Percentiles rank a stretch among this genome's conserved stretches.
phyloP scores from a whole-genome alignment of 1,284 basidiomycete genomes.

The Puccinia polysora region DNA sequence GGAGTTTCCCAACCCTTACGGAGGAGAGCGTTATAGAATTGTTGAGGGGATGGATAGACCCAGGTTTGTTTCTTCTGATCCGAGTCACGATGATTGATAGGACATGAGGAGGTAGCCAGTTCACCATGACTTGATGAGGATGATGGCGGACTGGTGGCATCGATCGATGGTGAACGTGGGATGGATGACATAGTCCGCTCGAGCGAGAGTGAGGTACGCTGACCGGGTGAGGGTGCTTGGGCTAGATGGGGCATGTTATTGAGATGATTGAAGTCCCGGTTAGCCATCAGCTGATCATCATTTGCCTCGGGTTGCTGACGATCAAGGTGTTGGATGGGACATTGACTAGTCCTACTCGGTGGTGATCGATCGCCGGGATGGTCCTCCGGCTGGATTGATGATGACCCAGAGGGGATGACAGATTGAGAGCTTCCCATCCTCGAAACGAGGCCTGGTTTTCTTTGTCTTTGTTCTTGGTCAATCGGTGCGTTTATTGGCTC shows the following conservation, averaged over 20 bases:
- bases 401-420: no score
- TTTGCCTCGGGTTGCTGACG: no score
- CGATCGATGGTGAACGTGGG: not conserved
- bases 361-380: no score
- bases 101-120: constrained; percentile 5
- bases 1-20: constrained; percentile 97
- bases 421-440: no score
- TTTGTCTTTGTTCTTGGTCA: no score
- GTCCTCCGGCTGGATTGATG: no score
- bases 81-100: constrained; percentile 32
- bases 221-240: constrained; percentile 13
- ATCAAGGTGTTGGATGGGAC: constrained; percentile 25
- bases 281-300: not conserved
- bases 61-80: constrained; percentile 58
- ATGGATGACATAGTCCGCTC: constrained; percentile 27
- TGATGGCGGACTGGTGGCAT: no score
- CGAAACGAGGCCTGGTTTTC: no score
- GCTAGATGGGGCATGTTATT: constrained; percentile 33
- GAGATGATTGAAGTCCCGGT: constrained; percentile 4
- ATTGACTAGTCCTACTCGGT: no score
- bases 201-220: constrained; percentile 17
- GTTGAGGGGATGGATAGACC: constrained; percentile 98
- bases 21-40: constrained; percentile 96
- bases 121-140: not conserved
- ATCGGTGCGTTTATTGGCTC: no score